phyloP scores from a whole-genome alignment of 1,139 yeast species.

The Debaryomycetaceae sp. region DNA sequence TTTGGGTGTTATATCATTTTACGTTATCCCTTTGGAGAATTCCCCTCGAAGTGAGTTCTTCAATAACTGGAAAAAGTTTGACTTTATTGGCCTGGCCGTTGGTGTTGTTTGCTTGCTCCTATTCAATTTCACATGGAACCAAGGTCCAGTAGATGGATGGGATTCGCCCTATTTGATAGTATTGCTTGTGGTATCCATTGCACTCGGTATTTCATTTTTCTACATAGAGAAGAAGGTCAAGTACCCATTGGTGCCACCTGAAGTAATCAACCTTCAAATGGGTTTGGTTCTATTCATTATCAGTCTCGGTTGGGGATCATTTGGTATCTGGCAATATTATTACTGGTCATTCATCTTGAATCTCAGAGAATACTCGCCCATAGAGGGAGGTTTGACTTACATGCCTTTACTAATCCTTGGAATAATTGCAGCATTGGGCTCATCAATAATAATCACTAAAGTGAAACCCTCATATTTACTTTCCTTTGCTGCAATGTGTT shows the following conservation, averaged over 20 bases:
- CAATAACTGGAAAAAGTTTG: slow-evolving; percentile 22
- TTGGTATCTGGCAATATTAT: slow-evolving; percentile 50
- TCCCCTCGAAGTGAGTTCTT: background rate
- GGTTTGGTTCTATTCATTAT: slow-evolving; percentile 35
- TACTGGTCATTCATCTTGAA: slow-evolving; percentile 42
- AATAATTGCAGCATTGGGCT: slow-evolving; percentile 40
- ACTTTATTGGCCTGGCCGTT: slow-evolving; percentile 41
- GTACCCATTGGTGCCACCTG: slow-evolving; percentile 45
- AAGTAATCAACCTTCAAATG: slow-evolving; percentile 34
- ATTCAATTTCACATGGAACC: slow-evolving; percentile 52
- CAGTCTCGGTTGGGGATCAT: slow-evolving; percentile 56
- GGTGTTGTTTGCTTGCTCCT: slow-evolving; percentile 48
- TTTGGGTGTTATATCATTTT: slow-evolving; percentile 23
- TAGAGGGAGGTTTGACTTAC: slow-evolving; percentile 42
- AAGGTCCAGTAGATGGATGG: slow-evolving; percentile 56
- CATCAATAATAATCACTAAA: slow-evolving; percentile 38
- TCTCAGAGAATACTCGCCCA: slow-evolving; percentile 41
- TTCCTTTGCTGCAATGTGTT: slow-evolving; percentile 41
- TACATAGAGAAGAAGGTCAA: slow-evolving; percentile 23
- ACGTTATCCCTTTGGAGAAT: slow-evolving; percentile 31
- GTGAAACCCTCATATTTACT: slow-evolving; percentile 45
- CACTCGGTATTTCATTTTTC: slow-evolving; percentile 30
- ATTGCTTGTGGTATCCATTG: slow-evolving; percentile 38
- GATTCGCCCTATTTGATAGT: slow-evolving; percentile 41
- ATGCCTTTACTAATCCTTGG: slow-evolving; percentile 47